Percentiles rank a stretch among this genome's conserved stretches.
These are phyloP conservation scores for Colletotrichum sp. DNA, from an alignment of 2,329 filamentous ascomycete genomes.

Conservation along the genomic window DNA sequence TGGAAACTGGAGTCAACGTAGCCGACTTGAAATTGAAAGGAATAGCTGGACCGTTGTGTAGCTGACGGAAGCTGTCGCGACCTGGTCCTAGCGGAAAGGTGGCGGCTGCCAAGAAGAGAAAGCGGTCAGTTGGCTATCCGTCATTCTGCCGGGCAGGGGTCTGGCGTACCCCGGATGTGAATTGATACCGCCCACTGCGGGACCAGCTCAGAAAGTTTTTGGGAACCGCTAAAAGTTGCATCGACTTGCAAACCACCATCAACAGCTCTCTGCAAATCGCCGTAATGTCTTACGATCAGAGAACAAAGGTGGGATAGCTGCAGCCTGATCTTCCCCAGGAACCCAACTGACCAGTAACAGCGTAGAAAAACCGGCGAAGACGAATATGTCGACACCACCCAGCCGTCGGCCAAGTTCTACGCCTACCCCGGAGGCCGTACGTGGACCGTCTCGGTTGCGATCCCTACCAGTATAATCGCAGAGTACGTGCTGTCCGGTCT, in stretches of 20 bases:
- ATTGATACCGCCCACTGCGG: not conserved
- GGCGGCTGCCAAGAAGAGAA: conserved; percentile 10
- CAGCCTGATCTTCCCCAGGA: fast-evolving
- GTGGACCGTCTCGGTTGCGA: conserved; percentile 78
- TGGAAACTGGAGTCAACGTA: not conserved
- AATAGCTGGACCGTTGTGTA: not conserved
- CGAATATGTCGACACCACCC: conserved; percentile 47
- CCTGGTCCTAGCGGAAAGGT: conserved; percentile 14
- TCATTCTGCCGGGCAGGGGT: conserved; percentile 26
- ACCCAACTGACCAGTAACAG: conserved; percentile 32
- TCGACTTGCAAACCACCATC: not conserved
- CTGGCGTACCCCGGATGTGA: conserved; percentile 14
- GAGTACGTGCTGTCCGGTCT: conserved; percentile 56
- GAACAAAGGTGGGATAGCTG: conserved; percentile 20
- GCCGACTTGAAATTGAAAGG: not conserved
- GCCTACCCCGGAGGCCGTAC: conserved; percentile 65
- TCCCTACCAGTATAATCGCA: conserved; percentile 78
- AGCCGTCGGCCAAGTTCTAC: conserved; percentile 72
- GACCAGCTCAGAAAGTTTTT: conserved; percentile 10
- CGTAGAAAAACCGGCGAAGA: conserved; percentile 55
- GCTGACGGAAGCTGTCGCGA: conserved; percentile 1
- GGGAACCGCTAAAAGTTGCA: not conserved
- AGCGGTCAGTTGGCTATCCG: conserved; percentile 23
- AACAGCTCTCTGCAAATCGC: not conserved
- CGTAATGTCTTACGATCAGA: conserved; percentile 18